These are phyloP conservation scores for Dicorynia guianensis DNA, from an alignment of 306 rosid species.

Conservation along the genomic window DNA sequence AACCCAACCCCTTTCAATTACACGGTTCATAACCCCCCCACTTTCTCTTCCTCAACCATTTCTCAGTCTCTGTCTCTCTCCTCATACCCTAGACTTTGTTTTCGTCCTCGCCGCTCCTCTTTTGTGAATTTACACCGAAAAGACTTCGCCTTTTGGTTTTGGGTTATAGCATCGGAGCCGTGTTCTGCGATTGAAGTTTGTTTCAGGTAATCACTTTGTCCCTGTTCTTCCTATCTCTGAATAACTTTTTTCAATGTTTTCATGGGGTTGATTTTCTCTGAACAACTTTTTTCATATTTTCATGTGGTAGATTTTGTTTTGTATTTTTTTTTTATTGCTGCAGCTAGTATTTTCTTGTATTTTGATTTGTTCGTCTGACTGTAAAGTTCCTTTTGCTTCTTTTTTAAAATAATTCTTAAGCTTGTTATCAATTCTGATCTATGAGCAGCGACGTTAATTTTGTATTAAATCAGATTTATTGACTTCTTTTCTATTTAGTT, in stretches of 20 bases:
- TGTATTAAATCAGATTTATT: not conserved
- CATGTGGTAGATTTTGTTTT: not conserved
- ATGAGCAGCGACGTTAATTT: constrained; percentile 4
- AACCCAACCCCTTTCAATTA: constrained; percentile 3
- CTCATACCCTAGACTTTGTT: constrained; percentile 48
- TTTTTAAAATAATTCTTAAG: constrained; percentile 7
- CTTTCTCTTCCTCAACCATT: not conserved
- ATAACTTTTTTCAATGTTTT: not conserved
- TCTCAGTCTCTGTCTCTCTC: not conserved
- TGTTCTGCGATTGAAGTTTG: not conserved
- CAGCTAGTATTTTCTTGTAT: not conserved
- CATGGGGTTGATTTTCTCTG: not conserved
- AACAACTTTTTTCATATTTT: not conserved
- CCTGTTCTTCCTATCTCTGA: not conserved
- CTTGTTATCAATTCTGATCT: constrained; percentile 31
- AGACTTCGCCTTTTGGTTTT: not conserved
- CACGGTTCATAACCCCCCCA: not conserved
- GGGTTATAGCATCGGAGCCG: not conserved
- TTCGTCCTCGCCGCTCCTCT: constrained; percentile 33
- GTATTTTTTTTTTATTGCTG: constrained; percentile 9
- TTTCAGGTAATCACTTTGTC: constrained; percentile 43
- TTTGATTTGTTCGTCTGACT: constrained; percentile 18
- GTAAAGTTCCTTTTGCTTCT: not conserved
- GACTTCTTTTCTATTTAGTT: not conserved
- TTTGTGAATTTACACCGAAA: not conserved